These are phyloP conservation scores for Hygrophila difformis DNA, from an alignment of 257 asterid species.

Conservation along the genomic window DNA sequence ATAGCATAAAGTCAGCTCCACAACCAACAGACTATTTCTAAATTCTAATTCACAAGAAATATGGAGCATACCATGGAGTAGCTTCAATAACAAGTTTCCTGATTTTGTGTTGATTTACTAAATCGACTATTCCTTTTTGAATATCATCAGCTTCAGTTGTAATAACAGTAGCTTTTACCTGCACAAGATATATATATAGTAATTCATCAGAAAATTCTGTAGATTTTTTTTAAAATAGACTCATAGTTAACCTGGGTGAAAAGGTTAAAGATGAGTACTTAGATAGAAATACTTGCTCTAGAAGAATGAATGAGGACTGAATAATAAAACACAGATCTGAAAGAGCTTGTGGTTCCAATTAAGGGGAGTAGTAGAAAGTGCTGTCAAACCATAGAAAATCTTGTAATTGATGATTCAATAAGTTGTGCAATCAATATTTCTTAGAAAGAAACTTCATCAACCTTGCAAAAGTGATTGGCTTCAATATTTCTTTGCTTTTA, in stretches of 20 bases:
- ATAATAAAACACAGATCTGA: neutral
- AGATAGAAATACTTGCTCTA: neutral
- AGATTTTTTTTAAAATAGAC: neutral
- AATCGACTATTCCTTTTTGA: conserved; percentile 54
- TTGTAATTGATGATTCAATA: too few species aligned
- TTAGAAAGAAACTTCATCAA: too few species aligned
- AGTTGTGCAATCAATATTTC: too few species aligned
- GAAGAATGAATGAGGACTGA: neutral
- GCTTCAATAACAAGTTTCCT: conserved; percentile 73
- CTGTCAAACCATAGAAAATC: too few species aligned
- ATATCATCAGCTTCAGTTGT: conserved; percentile 55
- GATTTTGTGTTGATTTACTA: conserved; percentile 40
- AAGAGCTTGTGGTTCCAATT: neutral
- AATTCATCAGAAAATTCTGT: conserved; percentile 8
- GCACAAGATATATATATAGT: conserved; percentile 16
- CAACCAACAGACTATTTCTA: conserved; percentile 1
- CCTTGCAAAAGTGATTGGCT: too few species aligned
- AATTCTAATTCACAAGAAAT: conserved; percentile 15
- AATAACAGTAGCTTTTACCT: conserved; percentile 61
- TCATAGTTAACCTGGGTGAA: neutral
- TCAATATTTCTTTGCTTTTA: too few species aligned
- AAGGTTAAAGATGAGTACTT: neutral
- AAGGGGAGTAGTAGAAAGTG: too few species aligned
- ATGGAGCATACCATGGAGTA: conserved; percentile 49
- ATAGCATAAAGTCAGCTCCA: neutral